These are phyloP conservation scores for Barnettozyma californica DNA, from an alignment of 805 yeast genomes.

Conservation along the genomic window DNA sequence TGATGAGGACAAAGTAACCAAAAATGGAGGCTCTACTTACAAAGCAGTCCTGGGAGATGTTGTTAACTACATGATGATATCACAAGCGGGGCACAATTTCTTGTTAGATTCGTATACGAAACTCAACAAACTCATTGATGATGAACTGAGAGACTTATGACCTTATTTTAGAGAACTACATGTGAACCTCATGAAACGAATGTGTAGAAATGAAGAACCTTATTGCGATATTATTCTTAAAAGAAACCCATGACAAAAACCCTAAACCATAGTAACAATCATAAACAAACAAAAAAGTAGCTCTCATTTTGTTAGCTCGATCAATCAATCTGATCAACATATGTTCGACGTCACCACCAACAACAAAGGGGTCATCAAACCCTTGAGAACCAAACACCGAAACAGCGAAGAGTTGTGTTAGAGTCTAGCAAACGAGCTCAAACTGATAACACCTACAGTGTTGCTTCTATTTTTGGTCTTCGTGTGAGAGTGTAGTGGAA, in stretches of 20 bases:
- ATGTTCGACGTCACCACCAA: not conserved
- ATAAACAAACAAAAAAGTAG: too few species aligned
- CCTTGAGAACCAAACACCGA: not conserved
- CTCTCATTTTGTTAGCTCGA: not conserved
- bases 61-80: constrained; percentile 14
- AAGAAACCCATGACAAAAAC: not conserved
- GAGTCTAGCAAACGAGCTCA: constrained; percentile 18
- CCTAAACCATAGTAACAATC: not conserved
- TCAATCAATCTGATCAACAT: not conserved
- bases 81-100: constrained; percentile 21
- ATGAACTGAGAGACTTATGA: constrained; percentile 1
- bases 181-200: not conserved
- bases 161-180: not conserved
- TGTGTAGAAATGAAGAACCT: not conserved
- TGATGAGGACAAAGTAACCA: constrained; percentile 19
- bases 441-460: constrained; percentile 15
- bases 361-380: not conserved
- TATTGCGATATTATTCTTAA: not conserved
- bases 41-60: constrained; percentile 17
- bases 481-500: constrained; percentile 17
- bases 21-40: constrained; percentile 19
- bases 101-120: constrained; percentile 15
- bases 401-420: not conserved
- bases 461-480: constrained; percentile 6
- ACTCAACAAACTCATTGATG: constrained; percentile 11